A percentile compares a stretch with the other conserved stretches of the same genome.
Conservation (phyloP, 148 eudicot genomes). For the Persicaria tinctoria region DNA sequence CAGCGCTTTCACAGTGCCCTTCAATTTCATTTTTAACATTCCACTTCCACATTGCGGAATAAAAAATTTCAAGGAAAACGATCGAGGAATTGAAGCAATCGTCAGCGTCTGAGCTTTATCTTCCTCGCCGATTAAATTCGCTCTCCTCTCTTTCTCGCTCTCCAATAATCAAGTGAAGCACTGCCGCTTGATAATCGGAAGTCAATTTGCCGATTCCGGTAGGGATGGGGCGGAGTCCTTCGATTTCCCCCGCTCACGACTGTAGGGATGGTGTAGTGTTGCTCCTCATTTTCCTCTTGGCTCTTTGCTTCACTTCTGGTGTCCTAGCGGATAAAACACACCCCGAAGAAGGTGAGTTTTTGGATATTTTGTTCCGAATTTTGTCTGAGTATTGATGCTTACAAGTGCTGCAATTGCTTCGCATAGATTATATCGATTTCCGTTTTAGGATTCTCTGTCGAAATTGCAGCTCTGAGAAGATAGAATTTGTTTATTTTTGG, state of each 20-base stretch:
- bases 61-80: too few relatives aligned
- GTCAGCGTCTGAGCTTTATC: not conserved
- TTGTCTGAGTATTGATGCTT: not conserved
- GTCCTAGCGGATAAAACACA: not conserved
- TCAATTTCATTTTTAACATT: too few relatives aligned
- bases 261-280: not conserved
- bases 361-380: not conserved
- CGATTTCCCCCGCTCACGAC: not conserved
- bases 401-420: not conserved
- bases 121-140: not conserved
- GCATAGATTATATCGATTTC: not conserved
- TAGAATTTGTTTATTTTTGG: too few relatives aligned
- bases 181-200: not conserved
- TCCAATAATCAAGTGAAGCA: not conserved
- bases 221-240: slow-evolving; percentile 1
- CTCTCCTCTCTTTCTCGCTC: not conserved
- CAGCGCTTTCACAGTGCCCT: too few relatives aligned
- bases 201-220: slow-evolving; percentile 8
- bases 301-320: not conserved
- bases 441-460: not conserved
- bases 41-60: too few relatives aligned
- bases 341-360: not conserved
- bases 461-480: not conserved
- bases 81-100: too few relatives aligned
- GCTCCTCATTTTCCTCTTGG: not conserved